Evolutionary conservation across 129 eudicot species (phyloP), one percentile per base, ranked within the genome.

Genomic region (Escallonia herrerae): DNA sequence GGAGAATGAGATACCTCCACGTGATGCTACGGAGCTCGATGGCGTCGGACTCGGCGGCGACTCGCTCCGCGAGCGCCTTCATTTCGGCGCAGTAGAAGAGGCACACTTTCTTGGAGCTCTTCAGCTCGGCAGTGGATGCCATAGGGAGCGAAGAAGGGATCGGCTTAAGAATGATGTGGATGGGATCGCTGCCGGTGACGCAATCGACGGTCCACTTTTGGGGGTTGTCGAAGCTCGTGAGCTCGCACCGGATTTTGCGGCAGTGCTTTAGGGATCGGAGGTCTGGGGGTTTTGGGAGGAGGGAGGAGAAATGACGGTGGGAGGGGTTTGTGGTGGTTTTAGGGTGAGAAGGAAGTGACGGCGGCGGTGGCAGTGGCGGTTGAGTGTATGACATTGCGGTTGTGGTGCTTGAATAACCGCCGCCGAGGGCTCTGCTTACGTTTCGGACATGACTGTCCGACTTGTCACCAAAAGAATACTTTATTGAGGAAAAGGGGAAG

Each of bases 151-250:
- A 52, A 44, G 63, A 33, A 5, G 74, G 37, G 2, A 95, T 80
- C 50, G 98, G 94, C 66, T 86, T 83, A 9, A 90, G 89, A 9
- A 89, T 89, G 43, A 93, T 83, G 71, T 89, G 96, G 62, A 93
- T 89, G 2, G 99, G 99, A 61, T 89, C 95, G 43, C 71, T 63
- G 40, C 86, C 86, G 14, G 91, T 56, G 3, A 82, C 89, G 59
- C 94, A 85, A 65, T 89, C 99, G 7, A 93, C 86, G 2, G 96
- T 93, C 99, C 99, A 93, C 65, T 77, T 83, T 37, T 71, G 68
- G 4, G 87, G 83, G 66, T 73, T 80, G 12, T 77, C 81, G 54
- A 79, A 77, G 64, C 68, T 69, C 50, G 15, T 71, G 39, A 62
- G 72, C 14, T 85, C 80, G 80, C 89, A 85, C 15, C 71, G 77